Evolutionary conservation across 2,329 filamentous ascomycete species (phyloP).

Genomic region (Dendrostoma leiphaemia): DNA sequence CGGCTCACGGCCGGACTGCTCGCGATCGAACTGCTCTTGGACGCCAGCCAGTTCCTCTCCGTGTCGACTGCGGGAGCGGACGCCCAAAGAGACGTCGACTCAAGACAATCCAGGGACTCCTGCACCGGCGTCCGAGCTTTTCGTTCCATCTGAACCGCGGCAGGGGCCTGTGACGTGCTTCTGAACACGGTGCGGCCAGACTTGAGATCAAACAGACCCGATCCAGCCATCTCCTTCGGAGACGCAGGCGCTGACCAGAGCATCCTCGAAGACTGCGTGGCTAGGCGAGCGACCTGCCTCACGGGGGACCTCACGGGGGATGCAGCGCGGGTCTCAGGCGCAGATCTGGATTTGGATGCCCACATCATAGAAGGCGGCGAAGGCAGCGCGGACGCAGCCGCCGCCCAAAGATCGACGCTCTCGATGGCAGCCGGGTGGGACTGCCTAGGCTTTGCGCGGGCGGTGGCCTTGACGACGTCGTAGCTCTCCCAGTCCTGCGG

Average conservation of each 20-base stretch:
- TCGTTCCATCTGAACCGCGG: constrained; percentile 29
- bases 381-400: neutral
- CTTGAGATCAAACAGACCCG: constrained; percentile 24
- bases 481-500: constrained; percentile 19
- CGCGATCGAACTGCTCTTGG: too few relatives aligned
- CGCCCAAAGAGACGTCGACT: constrained; percentile 28
- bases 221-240: constrained; percentile 2
- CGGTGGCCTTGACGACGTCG: constrained; percentile 8
- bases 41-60: constrained; percentile 5
- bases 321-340: neutral
- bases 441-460: constrained; percentile 16
- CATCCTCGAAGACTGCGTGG: neutral
- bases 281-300: neutral
- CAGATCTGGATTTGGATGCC: neutral
- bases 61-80: neutral
- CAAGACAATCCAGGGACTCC: constrained; percentile 26
- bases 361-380: constrained; percentile 8
- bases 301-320: neutral
- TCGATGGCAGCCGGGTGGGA: constrained; percentile 15
- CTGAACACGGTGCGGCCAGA: constrained; percentile 25
- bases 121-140: constrained; percentile 24
- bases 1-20: neutral
- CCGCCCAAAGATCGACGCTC: constrained; percentile 23
- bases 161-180: constrained; percentile 29
- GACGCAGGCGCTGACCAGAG: constrained; percentile 21